Percentiles rank a stretch among this genome's conserved stretches.
phyloP scores from a whole-genome alignment of 257 asterid genomes.

The Ilex aquifolium region DNA sequence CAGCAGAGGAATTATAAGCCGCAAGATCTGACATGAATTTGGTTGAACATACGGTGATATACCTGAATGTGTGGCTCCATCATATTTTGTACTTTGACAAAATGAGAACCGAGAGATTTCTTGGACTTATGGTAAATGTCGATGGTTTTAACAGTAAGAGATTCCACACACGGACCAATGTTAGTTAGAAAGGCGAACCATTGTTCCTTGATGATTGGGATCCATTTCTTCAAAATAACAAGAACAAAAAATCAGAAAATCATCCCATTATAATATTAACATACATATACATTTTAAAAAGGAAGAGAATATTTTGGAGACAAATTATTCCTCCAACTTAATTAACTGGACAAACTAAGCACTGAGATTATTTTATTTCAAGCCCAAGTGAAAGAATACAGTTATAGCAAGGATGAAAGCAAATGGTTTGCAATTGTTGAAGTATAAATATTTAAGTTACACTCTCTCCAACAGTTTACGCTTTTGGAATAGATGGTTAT shows the following conservation, averaged over 20 bases:
- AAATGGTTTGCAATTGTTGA: too few relatives aligned
- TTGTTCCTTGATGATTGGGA: constrained; percentile 29
- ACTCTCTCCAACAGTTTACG: too few relatives aligned
- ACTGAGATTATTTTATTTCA: too few relatives aligned
- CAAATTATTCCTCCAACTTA: too few relatives aligned
- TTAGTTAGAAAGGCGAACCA: constrained; percentile 13
- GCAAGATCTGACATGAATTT: too few relatives aligned
- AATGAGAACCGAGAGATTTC: constrained; percentile 20
- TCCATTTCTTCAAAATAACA: constrained; percentile 24
- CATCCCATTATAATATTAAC: not conserved
- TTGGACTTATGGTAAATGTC: constrained; percentile 24
- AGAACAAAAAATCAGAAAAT: constrained; percentile 1
- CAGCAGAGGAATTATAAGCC: not conserved
- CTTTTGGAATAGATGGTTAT: too few relatives aligned
- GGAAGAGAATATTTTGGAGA: too few relatives aligned
- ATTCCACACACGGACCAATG: constrained; percentile 17
- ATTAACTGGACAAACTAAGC: too few relatives aligned
- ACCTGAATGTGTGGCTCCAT: constrained; percentile 35
- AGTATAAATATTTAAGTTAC: too few relatives aligned
- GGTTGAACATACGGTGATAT: not conserved
- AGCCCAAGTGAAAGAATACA: too few relatives aligned
- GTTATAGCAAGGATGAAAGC: too few relatives aligned
- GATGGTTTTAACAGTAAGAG: constrained; percentile 19
- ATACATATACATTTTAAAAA: too few relatives aligned
- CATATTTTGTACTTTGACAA: constrained; percentile 15